A percentile compares a stretch with the other conserved stretches of the same genome.
Conservation (phyloP, 805 yeast species). For the Nakazawaea sp. region DNA sequence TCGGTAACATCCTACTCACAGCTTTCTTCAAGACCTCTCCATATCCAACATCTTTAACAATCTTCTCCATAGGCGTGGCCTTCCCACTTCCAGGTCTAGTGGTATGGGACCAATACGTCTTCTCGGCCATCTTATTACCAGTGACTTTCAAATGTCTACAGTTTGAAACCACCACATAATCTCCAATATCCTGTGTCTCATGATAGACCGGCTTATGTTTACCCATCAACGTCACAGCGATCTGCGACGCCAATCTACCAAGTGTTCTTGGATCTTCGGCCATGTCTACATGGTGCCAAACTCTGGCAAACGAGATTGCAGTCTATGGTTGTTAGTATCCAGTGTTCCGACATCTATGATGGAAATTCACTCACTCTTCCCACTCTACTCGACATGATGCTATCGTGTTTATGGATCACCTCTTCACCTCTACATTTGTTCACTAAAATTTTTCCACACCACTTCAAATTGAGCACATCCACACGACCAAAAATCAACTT, state of each 20-base stretch:
- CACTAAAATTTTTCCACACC: no score
- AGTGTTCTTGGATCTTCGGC: slow-evolving; percentile 78
- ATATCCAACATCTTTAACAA: slow-evolving; percentile 74
- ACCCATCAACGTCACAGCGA: slow-evolving; percentile 88
- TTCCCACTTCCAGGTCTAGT: slow-evolving; percentile 86
- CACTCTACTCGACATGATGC: slow-evolving; percentile 37
- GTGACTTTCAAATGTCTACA: slow-evolving; percentile 77
- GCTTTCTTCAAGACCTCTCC: slow-evolving; percentile 84
- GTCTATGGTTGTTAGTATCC: slow-evolving; percentile 28
- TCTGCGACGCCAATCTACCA: slow-evolving; percentile 87
- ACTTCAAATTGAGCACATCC: no score
- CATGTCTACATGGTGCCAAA: slow-evolving; percentile 95
- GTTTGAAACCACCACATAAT: slow-evolving; percentile 94
- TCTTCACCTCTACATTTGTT: no score
- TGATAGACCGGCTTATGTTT: slow-evolving; percentile 92
- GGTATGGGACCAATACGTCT: slow-evolving; percentile 84
- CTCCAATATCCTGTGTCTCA: slow-evolving; percentile 82
- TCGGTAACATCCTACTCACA: slow-evolving; percentile 94
- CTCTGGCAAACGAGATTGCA: slow-evolving; percentile 70
- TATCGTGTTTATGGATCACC: background rate
- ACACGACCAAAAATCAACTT: no score
- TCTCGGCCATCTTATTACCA: slow-evolving; percentile 77
- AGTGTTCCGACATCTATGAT: background rate
- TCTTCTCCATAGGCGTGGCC: slow-evolving; percentile 71
- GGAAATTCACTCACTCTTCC: slow-evolving; percentile 26